Percentiles rank a stretch among this genome's conserved stretches.
Evolutionary conservation across 768 basidiomycete genomes (phyloP).

Genomic region (Mycena chlorophos): DNA sequence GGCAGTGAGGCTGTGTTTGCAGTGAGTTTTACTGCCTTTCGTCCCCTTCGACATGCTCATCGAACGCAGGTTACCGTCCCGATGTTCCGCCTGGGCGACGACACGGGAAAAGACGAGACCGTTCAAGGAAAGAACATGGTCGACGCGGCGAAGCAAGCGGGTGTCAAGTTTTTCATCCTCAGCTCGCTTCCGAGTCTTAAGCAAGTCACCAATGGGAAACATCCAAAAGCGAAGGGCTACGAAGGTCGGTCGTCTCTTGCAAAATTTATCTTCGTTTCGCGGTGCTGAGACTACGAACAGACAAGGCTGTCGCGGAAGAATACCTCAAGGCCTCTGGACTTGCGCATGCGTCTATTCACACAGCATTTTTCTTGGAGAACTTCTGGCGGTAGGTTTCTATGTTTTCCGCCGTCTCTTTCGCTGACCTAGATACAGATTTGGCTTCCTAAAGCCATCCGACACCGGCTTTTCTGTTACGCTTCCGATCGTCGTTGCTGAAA

Average conservation of each 20-base stretch:
- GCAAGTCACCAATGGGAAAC: neutral
- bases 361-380: neutral
- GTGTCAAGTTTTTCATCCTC: neutral
- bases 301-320: neutral
- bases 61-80: neutral
- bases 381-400: neutral
- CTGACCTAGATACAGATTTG: neutral
- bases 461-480: neutral
- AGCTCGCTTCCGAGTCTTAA: neutral
- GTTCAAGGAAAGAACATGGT: neutral
- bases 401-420: neutral
- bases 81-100: neutral
- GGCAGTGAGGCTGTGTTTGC: neutral
- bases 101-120: neutral
- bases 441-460: neutral
- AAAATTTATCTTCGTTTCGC: neutral
- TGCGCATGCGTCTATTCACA: neutral
- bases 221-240: neutral
- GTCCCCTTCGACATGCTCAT: neutral
- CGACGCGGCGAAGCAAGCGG: neutral
- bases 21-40: neutral
- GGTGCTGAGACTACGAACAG: neutral
- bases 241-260: neutral
- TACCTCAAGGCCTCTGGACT: neutral
- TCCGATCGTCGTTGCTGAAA: neutral